phyloP scores from a whole-genome alignment of 2,329 filamentous ascomycete genomes.

The Gyromitra esculenta region DNA sequence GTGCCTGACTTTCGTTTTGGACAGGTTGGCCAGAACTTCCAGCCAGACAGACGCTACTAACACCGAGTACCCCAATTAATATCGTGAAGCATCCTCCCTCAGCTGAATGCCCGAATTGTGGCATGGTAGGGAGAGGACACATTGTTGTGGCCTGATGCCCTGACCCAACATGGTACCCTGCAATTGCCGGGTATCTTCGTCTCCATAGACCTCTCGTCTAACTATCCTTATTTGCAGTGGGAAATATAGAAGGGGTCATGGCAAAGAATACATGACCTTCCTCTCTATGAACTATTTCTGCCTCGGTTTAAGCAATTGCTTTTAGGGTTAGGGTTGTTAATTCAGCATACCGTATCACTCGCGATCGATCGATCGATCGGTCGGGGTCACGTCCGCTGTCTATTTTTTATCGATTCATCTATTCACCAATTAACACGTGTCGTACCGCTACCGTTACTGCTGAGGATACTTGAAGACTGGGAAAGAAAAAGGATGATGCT shows the following conservation, averaged over 20 bases:
- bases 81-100: not conserved
- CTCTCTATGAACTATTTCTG: no score
- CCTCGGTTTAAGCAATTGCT: not conserved
- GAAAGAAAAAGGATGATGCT: no score
- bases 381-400: no score
- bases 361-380: not conserved
- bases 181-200: not conserved
- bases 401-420: no score
- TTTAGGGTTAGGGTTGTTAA: conserved; percentile 2
- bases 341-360: not conserved
- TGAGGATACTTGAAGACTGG: no score
- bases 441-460: no score
- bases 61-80: not conserved
- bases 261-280: no score
- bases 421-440: no score
- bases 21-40: conserved; percentile 28
- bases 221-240: not conserved
- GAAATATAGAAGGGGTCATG: no score
- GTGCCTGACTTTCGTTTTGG: not conserved
- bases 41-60: not conserved
- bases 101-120: not conserved
- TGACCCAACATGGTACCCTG: not conserved
- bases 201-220: not conserved
- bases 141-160: not conserved
- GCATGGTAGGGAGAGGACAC: not conserved